Evolutionary conservation across 257 asterid species (phyloP), one percentile per base, ranked within the genome.

Genomic region (Cordia subcordata): DNA sequence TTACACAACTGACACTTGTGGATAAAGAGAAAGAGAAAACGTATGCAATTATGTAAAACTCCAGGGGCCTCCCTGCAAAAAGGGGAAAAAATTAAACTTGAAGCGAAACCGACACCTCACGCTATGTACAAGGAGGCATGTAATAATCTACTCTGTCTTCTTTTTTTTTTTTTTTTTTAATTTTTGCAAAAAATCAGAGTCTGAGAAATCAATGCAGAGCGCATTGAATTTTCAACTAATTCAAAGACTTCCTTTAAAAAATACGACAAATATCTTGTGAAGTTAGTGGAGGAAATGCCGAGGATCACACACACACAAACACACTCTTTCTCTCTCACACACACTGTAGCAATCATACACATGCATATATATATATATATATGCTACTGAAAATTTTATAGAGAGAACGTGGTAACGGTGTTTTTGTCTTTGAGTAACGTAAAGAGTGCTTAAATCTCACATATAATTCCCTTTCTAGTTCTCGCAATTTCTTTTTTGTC

Each of bases 401-500:
- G 47, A 11, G 47, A 42, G 14, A 42, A 42, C 4, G 14, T 42
- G 47, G 10, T 42, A 42, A 42, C 35, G 35, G 35, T 27, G 35
- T 27, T n/a, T n/a, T n/a, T 27, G 35, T 27, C 4, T 27, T 27
- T 6, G 35, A 3, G 35, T 42, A 42, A 42, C 47, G 47, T 42
- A 42, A n/a, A 42, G 15, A 42, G 47, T 42, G 15, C 4, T 4
- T 42, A 35, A 38, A 54, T 60, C n/a, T n/a, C 67, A 27, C 50
- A 32, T 19, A 33, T 57, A 53, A 42, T 42, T 65, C 70, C 33
- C 18, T 32, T 45, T 57, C 61, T 19, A 39, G 71, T 38, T 22
- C 4, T 37, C 11, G 5, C 33, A 21, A 18, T 22, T 1, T 10
- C 15, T 8, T 59, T 21, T 27, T 12, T 0, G 12, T 35, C 22